A percentile compares a stretch with the other conserved stretches of the same genome.
Conservation (phyloP, 176 grass and related monocot species). For the Avena eriantha region DNA sequence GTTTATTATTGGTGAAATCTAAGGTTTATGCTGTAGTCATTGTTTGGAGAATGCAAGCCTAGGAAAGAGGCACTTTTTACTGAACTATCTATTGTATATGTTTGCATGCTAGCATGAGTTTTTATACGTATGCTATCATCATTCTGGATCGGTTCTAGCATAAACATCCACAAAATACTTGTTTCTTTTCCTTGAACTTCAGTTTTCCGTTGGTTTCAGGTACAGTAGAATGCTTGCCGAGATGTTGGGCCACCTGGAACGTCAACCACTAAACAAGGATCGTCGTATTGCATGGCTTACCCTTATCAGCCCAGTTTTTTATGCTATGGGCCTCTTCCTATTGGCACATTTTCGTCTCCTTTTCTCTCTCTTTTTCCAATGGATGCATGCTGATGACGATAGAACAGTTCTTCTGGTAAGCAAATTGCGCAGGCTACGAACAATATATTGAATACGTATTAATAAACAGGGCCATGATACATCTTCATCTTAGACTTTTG, state of each 20-base stretch:
- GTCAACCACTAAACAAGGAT: conserved; percentile 81
- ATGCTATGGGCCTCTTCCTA: conserved; percentile 87
- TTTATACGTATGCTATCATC: neutral
- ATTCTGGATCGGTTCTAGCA: neutral
- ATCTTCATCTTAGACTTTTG: neutral
- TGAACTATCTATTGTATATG: neutral
- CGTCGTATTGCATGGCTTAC: conserved; percentile 72
- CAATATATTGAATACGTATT: neutral
- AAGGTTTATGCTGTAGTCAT: neutral
- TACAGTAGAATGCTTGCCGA: conserved; percentile 80
- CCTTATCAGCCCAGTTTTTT: conserved; percentile 75
- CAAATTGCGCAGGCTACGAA: neutral
- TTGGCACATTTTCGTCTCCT: conserved; percentile 86
- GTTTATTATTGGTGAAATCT: neutral
- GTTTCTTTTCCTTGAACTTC: conserved; percentile 3
- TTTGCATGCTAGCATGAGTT: conserved; percentile 5
- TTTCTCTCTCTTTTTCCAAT: conserved; percentile 89
- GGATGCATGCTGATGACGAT: conserved; percentile 94
- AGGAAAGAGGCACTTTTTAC: neutral
- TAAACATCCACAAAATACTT: conserved; percentile 2
- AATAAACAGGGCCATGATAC: neutral
- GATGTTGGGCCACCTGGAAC: conserved; percentile 88
- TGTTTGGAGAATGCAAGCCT: neutral
- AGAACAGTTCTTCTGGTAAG: conserved; percentile 77
- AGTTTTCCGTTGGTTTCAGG: conserved; percentile 51